phyloP scores from a whole-genome alignment of 2,329 filamentous ascomycete species.

The Cercospora sojina region DNA sequence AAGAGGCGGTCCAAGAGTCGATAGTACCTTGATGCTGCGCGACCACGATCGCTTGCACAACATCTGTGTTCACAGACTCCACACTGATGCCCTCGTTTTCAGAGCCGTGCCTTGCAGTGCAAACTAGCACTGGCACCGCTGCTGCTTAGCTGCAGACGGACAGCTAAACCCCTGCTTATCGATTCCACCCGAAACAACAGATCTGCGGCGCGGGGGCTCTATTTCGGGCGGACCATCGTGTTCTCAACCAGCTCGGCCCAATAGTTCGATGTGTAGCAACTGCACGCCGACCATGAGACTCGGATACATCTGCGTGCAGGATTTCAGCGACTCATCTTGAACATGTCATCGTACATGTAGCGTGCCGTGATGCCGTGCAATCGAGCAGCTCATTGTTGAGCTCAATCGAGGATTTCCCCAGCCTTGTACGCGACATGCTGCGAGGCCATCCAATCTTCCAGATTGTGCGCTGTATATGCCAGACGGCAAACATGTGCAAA shows the following conservation, averaged over 20 bases:
- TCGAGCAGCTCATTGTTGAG: not conserved
- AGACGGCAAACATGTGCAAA: not conserved
- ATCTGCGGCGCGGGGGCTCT: slow-evolving; percentile 2
- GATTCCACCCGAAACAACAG: not conserved
- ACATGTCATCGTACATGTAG: slow-evolving; percentile 1
- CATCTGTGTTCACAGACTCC: not conserved
- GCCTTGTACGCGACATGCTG: not conserved
- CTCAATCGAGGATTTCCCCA: not conserved
- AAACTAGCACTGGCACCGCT: slow-evolving; percentile 7
- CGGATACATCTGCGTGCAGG: not conserved
- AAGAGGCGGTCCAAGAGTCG: not conserved
- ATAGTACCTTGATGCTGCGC: not conserved
- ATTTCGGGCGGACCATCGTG: not conserved
- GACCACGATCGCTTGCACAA: not conserved
- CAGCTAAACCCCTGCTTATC: not conserved
- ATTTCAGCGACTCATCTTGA: not conserved
- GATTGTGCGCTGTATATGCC: not conserved
- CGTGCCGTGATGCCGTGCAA: not conserved
- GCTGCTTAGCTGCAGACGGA: not conserved
- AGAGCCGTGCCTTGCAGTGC: not conserved
- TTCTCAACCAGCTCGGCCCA: slow-evolving; percentile 1
- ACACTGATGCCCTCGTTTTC: not conserved
- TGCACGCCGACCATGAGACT: not conserved
- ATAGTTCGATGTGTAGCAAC: not conserved
- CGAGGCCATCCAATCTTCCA: not conserved